phyloP scores from a whole-genome alignment of 176 grass and related monocot species.

The Zizania latifolia region DNA sequence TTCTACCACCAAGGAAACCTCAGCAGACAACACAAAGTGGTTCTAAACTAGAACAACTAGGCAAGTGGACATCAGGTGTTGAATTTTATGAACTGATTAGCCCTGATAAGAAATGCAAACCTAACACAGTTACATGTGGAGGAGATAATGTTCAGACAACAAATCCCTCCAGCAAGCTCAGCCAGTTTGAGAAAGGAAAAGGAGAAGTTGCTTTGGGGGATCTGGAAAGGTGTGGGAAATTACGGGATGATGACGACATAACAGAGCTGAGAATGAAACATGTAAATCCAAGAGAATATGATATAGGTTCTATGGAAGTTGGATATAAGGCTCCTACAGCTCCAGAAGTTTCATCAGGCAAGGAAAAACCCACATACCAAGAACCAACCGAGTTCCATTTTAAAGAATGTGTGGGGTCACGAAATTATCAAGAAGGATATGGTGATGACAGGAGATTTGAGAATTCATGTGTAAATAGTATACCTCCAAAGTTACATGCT shows the following conservation, averaged over 20 bases:
- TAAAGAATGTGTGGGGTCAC: slow-evolving; percentile 6
- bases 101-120: slow-evolving; percentile 23
- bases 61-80: slow-evolving; percentile 62
- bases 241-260: slow-evolving; percentile 12
- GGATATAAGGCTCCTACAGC: slow-evolving; percentile 6
- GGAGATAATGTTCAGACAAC: slow-evolving; percentile 20
- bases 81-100: slow-evolving; percentile 70
- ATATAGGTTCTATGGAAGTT: slow-evolving; percentile 10
- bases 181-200: slow-evolving; percentile 37
- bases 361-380: slow-evolving; percentile 20
- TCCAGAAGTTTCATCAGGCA: slow-evolving; percentile 10
- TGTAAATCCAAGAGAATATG: slow-evolving; percentile 28
- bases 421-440: slow-evolving; percentile 6
- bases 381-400: slow-evolving; percentile 13
- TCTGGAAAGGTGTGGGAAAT: slow-evolving; percentile 26
- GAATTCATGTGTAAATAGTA: not conserved
- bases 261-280: slow-evolving; percentile 16
- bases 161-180: slow-evolving; percentile 20
- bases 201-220: slow-evolving; percentile 26
- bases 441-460: slow-evolving; percentile 20
- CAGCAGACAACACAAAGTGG: slow-evolving; percentile 26
- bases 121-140: slow-evolving; percentile 16
- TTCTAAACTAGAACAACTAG: slow-evolving; percentile 46
- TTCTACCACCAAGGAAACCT: slow-evolving; percentile 25
- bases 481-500: slow-evolving; percentile 20